Evolutionary conservation across 768 basidiomycete genomes (phyloP), one percentile per base, ranked within the genome.

Genomic region (Agaricus sinodeliciosus): DNA sequence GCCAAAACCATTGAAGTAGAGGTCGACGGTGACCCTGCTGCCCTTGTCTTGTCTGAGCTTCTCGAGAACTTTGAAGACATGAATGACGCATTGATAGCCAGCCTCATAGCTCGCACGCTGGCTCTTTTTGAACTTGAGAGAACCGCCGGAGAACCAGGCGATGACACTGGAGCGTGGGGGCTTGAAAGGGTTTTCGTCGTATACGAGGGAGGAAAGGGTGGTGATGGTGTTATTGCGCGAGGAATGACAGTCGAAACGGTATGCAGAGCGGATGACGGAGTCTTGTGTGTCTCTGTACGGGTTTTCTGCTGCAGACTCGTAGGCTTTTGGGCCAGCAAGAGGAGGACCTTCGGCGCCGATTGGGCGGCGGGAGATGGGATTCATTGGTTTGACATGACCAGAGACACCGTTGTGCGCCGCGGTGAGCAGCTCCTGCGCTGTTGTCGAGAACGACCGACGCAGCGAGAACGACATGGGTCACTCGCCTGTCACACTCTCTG

Each of bases 161-260:
- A 83, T 56, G 26, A 76, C 64, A 6, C 40, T 40, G 0, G 51
- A 46, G 18, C 28, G 18, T 11, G 44, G 43, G 7, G 44, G 51
- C 37, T 41, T 31, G 35, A 18, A 9, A 9, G 16, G 44, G 22
- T 3, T 59, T 66, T 5, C 80, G 8, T 16, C 43, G 35, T 47
- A 82, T 42, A 76, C 55, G 26, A 72, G 70, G 56, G 76, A 65
- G 41, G 82, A 79, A 59, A 95, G 77, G 18, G 85, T 86, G 35
- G 86, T 73, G 64, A 93, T 85, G 54, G 89, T 90, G 71, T 99
- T 99, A 70, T 93, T 96, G 34, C 79, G 77, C 50, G 84, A 80
- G 18, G 88, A 81, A 58, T 77, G 68, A 60, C 88, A 85, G 60
- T 89, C 81, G 8, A 94, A 74, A 48, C 74, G 72, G 72, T 84